Base-by-base conservation (phyloP, 176 grass and related monocot species). In the Dendrocalamus sinicus region DNA sequence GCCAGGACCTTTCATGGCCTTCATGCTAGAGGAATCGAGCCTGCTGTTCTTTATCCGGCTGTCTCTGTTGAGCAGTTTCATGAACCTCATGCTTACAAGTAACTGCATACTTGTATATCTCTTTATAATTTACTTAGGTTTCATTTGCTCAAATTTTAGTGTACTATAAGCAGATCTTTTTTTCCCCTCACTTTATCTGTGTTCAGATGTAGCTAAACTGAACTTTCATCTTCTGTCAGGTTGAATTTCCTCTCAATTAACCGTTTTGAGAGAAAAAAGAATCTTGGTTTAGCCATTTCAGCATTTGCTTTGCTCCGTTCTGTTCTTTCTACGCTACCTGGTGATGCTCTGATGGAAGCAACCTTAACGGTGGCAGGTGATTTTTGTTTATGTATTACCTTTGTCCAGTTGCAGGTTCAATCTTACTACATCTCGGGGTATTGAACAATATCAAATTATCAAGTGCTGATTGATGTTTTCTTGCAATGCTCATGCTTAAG, bases 251-350 rank as follows among this genome's bases (percentile, higher is more conserved):
- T 99, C 53, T 99, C 96, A 57, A 76, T 99, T 76, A 99, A 96
- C 76, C 86, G 96, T 43, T 99, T 99, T 91, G 96, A 99, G 89
- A 96, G 90, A 69, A 99, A 99, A 89, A 99, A 96, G 81, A 96
- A 99, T 72, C 90, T 94, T 76, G 86, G 89, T 68, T 82, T 99
- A 69, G 96, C 94, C 77, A 92, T 99, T 89, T 91, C 91, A 76
- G 96, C 94, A 53, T 99, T 99, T 94, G 82, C 96, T 72, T 86
- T 94, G 81, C 90, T 96, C 69, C 50, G 30, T 58, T 88, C 92
- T 44, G 81, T 89, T 89, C 78, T 65, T 80, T 90, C 32, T 58
- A 67, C 39, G n/a, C 83, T 81, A 81, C 28, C 86, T 58, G 76
- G 78, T 84, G 72, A 86, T 86, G 58, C 76, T 67, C 43, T 82